Evolutionary conservation across 352 stramenopile species (phyloP), one percentile per base, ranked within the genome.

Genomic region (Albugo laibachii): DNA sequence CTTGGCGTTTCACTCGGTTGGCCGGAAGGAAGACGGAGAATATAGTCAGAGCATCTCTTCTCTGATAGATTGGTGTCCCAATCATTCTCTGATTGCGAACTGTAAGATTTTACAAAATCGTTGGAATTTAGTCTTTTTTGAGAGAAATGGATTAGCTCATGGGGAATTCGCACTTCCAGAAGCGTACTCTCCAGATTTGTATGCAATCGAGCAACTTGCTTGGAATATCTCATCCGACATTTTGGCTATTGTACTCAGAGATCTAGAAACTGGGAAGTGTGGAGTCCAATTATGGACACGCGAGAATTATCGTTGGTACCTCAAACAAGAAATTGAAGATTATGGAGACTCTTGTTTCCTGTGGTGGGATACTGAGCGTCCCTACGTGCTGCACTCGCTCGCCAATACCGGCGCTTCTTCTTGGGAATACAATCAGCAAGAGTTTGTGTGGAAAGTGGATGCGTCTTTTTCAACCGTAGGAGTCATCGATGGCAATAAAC

Each of bases 261-360:
- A 45, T 1, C 31, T 47, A 1, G 27, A 19, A 0, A 34, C 41
- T 0, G 21, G n/a, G 5, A 27, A 38, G 48, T 58, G 56, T 11
- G 43, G 65, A 20, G 39, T 92, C 36, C 69, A 88, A 46, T 47
- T 88, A 11, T 92, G 73, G 73, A 71, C 66, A 16, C 63, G 78
- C 14, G 70, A 58, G 50, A 92, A 92, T 42, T 88, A 88, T 48
- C 75, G 84, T 45, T 92, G 78, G 78, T 87, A 82, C 36, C 50
- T 86, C 36, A 88, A 88, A 45, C 75, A 86, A 41, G 69, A 88
- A 50, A 48, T 57, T 53, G 21, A 50, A 56, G 6, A 13, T 56
- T 11, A 43, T 52, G 39, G 47, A 15, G 2, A 52, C 78, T 16
- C 36, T 60, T n/a, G 53, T 43, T 39, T 69, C 72, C 18, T 56